These are phyloP conservation scores for Fraxinus xanthoxyloides DNA, from an alignment of 305 asterid species.

Conservation along the genomic window DNA sequence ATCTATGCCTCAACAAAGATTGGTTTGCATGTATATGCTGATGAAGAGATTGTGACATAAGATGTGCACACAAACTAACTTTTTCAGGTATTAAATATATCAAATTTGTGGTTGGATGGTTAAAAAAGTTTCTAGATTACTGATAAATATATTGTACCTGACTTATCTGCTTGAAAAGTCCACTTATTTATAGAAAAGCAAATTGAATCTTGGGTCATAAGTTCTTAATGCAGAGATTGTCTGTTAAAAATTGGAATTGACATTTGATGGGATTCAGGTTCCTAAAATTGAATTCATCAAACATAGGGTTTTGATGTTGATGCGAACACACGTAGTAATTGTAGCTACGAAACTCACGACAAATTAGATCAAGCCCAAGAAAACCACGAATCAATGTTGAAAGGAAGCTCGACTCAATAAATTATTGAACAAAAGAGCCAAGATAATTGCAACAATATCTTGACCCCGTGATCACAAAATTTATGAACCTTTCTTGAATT, in stretches of 20 bases:
- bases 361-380: neutral
- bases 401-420: neutral
- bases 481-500: neutral
- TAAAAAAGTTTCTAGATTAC: slow-evolving; percentile 1
- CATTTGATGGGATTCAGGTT: slow-evolving; percentile 12
- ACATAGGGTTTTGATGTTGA: neutral
- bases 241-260: neutral
- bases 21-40: neutral
- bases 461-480: neutral
- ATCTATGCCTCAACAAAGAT: slow-evolving; percentile 15
- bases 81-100: neutral
- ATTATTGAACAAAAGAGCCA: neutral
- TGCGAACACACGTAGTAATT: neutral
- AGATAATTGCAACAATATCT: neutral
- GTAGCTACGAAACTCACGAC: neutral
- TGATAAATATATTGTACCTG: neutral
- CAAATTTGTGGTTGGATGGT: slow-evolving; percentile 7
- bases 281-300: neutral
- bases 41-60: slow-evolving; percentile 7
- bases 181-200: neutral
- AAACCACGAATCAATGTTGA: neutral
- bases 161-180: neutral
- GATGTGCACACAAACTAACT: neutral
- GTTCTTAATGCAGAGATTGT: neutral
- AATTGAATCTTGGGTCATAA: neutral